These are phyloP conservation scores for Pseudopediastrum boryanum DNA, from an alignment of 139 green algal species.

Conservation along the genomic window DNA sequence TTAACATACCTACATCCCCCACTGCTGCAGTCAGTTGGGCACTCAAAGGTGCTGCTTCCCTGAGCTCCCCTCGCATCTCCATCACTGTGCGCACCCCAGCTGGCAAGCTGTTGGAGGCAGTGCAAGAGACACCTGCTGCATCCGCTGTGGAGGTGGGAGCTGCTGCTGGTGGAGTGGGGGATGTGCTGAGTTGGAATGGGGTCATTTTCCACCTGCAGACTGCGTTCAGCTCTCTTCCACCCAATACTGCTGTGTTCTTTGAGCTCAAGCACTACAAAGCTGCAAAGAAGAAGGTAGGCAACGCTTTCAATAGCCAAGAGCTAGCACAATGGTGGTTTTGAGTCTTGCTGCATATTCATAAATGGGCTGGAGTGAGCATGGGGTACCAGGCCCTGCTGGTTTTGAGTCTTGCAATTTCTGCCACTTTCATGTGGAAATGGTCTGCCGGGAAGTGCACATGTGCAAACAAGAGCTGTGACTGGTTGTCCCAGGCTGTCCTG, in stretches of 20 bases:
- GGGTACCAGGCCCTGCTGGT: neutral
- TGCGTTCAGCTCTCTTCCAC: constrained; percentile 48
- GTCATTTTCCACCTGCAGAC: constrained; percentile 64
- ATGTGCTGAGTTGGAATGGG: neutral
- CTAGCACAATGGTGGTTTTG: neutral
- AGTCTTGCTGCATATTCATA: neutral
- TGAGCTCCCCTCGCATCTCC: constrained; percentile 56
- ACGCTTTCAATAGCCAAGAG: neutral
- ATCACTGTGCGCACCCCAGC: constrained; percentile 56
- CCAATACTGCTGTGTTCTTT: constrained; percentile 65
- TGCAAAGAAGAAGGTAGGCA: constrained; percentile 72
- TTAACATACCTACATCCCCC: neutral
- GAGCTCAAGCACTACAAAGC: constrained; percentile 79
- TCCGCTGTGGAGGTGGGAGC: neutral
- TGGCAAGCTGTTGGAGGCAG: constrained; percentile 55
- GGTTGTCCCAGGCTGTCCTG: too few relatives aligned
- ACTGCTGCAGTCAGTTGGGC: constrained; percentile 50
- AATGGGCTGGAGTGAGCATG: neutral
- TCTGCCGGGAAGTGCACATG: too few relatives aligned
- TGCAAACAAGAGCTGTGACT: too few relatives aligned
- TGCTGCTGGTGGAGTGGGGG: neutral
- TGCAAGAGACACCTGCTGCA: constrained; percentile 42
- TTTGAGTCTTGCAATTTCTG: neutral
- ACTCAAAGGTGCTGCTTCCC: constrained; percentile 63
- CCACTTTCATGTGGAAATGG: neutral